Percentiles rank a stretch among this genome's conserved stretches.
phyloP scores from a whole-genome alignment of 2,329 filamentous ascomycete species.

The Verticillium albo-atrum region DNA sequence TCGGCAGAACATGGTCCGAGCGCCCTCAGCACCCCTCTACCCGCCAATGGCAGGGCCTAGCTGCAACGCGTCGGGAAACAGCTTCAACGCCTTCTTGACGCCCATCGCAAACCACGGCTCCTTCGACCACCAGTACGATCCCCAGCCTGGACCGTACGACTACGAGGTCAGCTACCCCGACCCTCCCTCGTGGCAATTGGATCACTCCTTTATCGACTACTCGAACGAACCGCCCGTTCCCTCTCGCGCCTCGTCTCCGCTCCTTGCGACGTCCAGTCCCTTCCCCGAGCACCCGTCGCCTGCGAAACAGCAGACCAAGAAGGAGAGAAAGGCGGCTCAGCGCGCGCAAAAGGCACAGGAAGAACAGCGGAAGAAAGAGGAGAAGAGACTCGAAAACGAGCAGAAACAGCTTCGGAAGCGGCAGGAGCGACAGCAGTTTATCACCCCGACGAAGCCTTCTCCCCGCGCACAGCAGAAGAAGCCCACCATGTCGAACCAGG shows the following conservation, averaged over 20 bases:
- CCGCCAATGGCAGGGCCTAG: background rate
- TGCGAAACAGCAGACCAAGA: background rate
- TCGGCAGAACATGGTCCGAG: background rate
- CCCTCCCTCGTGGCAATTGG: background rate
- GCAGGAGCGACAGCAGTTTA: background rate
- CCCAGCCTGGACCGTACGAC: background rate
- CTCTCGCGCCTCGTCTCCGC: background rate
- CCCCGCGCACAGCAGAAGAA: background rate
- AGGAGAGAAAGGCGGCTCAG: background rate
- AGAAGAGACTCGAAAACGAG: background rate
- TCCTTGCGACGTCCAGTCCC: background rate
- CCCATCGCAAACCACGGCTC: background rate
- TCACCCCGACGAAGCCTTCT: background rate
- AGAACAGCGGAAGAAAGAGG: background rate
- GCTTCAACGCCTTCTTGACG: background rate
- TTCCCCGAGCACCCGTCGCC: background rate
- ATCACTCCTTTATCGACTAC: background rate
- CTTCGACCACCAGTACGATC: background rate
- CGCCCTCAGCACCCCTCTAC: background rate
- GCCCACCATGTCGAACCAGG: conserved; percentile 45
- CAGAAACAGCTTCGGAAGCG: background rate
- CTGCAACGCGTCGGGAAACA: background rate
- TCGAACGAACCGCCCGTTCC: background rate
- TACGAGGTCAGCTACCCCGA: background rate
- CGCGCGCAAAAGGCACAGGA: background rate